Evolutionary conservation across 2,329 filamentous ascomycete genomes (phyloP).

Genomic region (Xylaria sp.): DNA sequence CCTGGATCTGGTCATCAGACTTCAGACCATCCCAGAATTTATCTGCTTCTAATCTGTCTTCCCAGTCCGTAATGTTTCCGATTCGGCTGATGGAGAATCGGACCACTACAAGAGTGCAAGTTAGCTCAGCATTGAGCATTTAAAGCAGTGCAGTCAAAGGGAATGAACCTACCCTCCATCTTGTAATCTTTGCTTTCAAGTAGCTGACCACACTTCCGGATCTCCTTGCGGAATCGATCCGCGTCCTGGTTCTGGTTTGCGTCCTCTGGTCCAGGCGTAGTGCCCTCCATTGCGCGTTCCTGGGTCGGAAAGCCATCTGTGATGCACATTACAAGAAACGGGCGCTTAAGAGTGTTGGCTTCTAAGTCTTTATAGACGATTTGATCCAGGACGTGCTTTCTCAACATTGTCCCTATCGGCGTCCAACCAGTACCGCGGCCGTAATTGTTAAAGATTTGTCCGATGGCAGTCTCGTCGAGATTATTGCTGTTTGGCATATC

Average conservation of each 20-base stretch:
- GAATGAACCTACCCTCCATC: constrained; percentile 18
- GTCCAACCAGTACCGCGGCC: constrained; percentile 18
- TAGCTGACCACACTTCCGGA: constrained; percentile 5
- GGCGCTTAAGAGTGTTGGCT: constrained; percentile 9
- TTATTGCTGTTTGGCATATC: constrained; percentile 10
- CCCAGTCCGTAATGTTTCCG: constrained; percentile 24
- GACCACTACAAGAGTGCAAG: constrained; percentile 11
- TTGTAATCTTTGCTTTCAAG: constrained; percentile 18
- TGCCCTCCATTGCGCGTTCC: constrained; percentile 17
- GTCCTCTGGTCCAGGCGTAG: constrained; percentile 2
- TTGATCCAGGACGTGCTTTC: constrained; percentile 25
- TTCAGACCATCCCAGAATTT: constrained; percentile 19
- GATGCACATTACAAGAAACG: constrained; percentile 22
- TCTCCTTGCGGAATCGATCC: constrained; percentile 22
- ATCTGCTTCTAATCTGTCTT: constrained; percentile 13
- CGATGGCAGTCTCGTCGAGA: constrained; percentile 15
- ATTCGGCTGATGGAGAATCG: constrained; percentile 25
- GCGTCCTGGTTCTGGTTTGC: constrained; percentile 15
- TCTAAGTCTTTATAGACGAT: constrained; percentile 22
- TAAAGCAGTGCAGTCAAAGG: background rate
- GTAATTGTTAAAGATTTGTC: background rate
- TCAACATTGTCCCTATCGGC: constrained; percentile 25
- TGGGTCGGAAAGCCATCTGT: constrained; percentile 27
- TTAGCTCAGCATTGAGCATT: background rate
- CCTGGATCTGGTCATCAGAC: constrained; percentile 15